A percentile compares a stretch with the other conserved stretches of the same genome.
phyloP scores from a whole-genome alignment of 129 eudicot genomes.

The Centella asiatica region DNA sequence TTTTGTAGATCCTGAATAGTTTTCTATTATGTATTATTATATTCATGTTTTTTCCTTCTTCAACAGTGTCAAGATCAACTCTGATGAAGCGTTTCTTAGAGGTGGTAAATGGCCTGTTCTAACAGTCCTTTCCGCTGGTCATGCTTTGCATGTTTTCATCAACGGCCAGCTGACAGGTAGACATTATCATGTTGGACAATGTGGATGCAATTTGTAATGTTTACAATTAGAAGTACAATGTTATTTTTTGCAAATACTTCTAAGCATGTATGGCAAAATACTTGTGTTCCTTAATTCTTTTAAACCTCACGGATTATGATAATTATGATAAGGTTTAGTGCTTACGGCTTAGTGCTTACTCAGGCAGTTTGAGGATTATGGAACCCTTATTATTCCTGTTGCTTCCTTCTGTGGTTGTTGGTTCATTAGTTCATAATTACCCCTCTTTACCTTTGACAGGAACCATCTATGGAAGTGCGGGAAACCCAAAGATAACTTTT shows the following conservation, averaged over 20 bases:
- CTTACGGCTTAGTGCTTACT: too few relatives aligned
- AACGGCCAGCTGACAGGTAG: slow-evolving; percentile 5
- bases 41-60: not conserved
- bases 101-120: slow-evolving; percentile 9
- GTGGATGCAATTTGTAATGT: not conserved
- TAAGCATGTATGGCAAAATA: too few relatives aligned
- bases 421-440: not conserved
- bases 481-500: slow-evolving; percentile 5
- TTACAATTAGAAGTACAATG: not conserved
- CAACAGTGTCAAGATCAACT: slow-evolving; percentile 1
- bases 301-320: too few relatives aligned
- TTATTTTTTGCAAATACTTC: too few relatives aligned
- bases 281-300: too few relatives aligned
- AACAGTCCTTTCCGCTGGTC: slow-evolving; percentile 11
- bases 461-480: not conserved
- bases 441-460: slow-evolving; percentile 5
- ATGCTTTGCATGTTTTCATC: slow-evolving; percentile 6
- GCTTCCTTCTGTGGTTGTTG: not conserved
- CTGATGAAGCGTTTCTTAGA: slow-evolving; percentile 1
- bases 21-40: not conserved
- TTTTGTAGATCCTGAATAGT: not conserved
- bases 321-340: too few relatives aligned
- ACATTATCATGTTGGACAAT: too few relatives aligned
- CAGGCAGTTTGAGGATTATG: too few relatives aligned
- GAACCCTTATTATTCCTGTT: not conserved